Evolutionary conservation across 805 yeast species (phyloP).

Genomic region (Wickerhamomyces kurtzmanii): DNA sequence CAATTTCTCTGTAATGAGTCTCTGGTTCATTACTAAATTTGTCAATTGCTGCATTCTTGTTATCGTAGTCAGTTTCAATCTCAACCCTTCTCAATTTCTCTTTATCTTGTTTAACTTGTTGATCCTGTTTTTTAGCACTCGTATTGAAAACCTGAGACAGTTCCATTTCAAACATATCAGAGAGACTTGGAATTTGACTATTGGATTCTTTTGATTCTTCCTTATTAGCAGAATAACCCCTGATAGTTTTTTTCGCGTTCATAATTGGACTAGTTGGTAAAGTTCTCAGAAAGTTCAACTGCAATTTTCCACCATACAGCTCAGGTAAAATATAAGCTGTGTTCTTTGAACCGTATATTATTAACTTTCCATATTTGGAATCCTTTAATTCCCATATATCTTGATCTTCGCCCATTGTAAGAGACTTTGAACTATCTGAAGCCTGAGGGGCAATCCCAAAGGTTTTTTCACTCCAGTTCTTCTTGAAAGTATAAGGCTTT

Average conservation of each 20-base stretch:
- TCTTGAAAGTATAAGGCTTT: constrained; percentile 22
- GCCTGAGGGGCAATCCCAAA: constrained; percentile 8
- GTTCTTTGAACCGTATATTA: constrained; percentile 28
- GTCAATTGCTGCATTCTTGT: constrained; percentile 32
- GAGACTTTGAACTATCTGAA: constrained; percentile 7
- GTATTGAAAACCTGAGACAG: constrained; percentile 13
- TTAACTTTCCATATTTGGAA: constrained; percentile 24
- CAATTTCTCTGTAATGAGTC: constrained; percentile 38
- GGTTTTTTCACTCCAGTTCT: constrained; percentile 4
- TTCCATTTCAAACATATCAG: constrained; percentile 12
- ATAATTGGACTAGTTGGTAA: constrained; percentile 24
- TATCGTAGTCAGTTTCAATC: constrained; percentile 38
- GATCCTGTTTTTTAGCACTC: constrained; percentile 8
- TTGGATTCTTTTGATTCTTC: neutral
- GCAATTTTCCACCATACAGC: constrained; percentile 28
- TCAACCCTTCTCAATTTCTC: constrained; percentile 34
- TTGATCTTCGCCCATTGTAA: constrained; percentile 4
- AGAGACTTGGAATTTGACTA: constrained; percentile 1
- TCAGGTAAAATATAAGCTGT: constrained; percentile 39
- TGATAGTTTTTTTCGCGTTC: constrained; percentile 37
- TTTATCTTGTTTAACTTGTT: constrained; percentile 9
- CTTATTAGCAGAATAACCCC: constrained; percentile 31
- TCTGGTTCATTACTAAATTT: constrained; percentile 27
- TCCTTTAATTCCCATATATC: constrained; percentile 8
- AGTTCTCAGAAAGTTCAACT: constrained; percentile 24